phyloP scores from a whole-genome alignment of 192 early-diverging fungal species.

The Umbelopsis sp. region DNA sequence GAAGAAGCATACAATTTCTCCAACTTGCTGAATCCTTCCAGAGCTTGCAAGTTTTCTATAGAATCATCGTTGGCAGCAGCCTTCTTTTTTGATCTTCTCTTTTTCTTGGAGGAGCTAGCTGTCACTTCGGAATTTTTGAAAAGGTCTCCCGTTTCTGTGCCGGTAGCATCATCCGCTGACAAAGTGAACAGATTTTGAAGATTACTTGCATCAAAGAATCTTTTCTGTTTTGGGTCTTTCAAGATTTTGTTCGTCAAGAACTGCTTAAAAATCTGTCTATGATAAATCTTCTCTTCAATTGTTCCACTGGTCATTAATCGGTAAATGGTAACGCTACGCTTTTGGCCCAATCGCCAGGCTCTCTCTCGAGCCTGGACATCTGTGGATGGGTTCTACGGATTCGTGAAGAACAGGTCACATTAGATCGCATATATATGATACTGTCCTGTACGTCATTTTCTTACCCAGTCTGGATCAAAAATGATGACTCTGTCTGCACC shows the following conservation, averaged over 20 bases:
- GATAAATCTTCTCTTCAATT: conserved; percentile 96
- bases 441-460: background rate
- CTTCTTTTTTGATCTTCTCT: conserved; percentile 20
- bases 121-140: conserved; percentile 77
- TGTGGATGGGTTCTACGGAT: conserved; percentile 81
- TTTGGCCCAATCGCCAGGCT: conserved; percentile 95
- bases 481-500: conserved; percentile 94
- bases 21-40: conserved; percentile 43
- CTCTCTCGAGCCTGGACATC: conserved; percentile 96
- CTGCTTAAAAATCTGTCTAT: conserved; percentile 97
- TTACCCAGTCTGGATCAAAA: conserved; percentile 95
- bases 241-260: conserved; percentile 96
- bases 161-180: conserved; percentile 48
- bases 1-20: conserved; percentile 40
- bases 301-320: conserved; percentile 94
- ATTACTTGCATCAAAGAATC: conserved; percentile 88
- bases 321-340: conserved; percentile 85
- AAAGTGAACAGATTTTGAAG: conserved; percentile 88
- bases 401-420: background rate
- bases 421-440: conserved; percentile 12
- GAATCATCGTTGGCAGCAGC: conserved; percentile 31
- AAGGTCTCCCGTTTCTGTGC: conserved; percentile 85
- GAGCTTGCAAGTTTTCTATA: conserved; percentile 29
- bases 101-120: conserved; percentile 20
- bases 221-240: conserved; percentile 83